Evolutionary conservation across 1,284 basidiomycete species (phyloP), one percentile per base, ranked within the genome.

Genomic region (Entoloma clypeatum): DNA sequence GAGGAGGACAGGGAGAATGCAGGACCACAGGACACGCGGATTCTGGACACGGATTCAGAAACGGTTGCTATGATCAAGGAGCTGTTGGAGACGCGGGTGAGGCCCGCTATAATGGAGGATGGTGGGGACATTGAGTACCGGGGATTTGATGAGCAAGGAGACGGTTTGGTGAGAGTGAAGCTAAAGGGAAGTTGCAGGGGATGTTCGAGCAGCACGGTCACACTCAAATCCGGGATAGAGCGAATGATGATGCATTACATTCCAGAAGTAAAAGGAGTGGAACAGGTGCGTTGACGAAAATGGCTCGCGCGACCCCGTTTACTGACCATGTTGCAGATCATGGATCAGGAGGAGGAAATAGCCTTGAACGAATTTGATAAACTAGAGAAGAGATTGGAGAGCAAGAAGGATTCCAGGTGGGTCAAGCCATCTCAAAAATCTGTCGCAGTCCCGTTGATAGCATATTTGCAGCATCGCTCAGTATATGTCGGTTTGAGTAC

Each of bases 11-110:
- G 73, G 40, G 86, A 86, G 36, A 77, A 75, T 18, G 87, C 86
- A 7, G 90, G 90, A 0, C 90, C 92, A 3, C 89, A 93, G 63
- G 96, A 99, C 63, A 98, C 94, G n/a, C 76, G 79, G 42, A 96
- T 99, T 50, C 71, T 98, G 26, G 95, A 98, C 55, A 91, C 88
- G 1, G 95, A 99, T 61, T 87, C 87, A n/a, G 95, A 99, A 62
- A 89, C 92, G 1, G 92, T 99, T 3, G 96, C 92, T 9, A 99
- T 99, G 95, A 94, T 99, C 59, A 99, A 99, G 66, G 95, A 99
- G 65, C 62, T 99, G 36, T 69, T 99, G 43, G 95, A 98, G 61
- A 98, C 95, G 0, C 72, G 95, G 5, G 92, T 99, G 10, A 71
- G 96, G 38, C 95, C 96, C 1, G 91, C 94, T 1, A 98, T 99